Conservation (phyloP, 1,139 yeast species). For the Candida smagusa region DNA sequence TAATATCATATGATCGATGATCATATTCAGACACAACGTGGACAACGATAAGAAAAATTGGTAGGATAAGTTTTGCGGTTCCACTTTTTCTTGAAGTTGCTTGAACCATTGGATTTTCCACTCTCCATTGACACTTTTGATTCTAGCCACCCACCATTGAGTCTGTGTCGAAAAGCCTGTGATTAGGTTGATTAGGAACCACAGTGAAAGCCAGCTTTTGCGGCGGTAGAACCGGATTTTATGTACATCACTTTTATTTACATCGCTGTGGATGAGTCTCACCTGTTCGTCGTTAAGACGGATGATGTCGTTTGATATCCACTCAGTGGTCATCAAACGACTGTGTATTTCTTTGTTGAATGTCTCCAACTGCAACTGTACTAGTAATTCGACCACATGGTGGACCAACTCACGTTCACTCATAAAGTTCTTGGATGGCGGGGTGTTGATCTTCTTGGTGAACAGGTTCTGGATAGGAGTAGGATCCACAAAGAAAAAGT, state of each 20-base stretch:
- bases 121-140: conserved; percentile 56
- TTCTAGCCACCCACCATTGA: conserved; percentile 64
- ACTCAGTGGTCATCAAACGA: conserved; percentile 60
- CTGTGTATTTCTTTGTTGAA: conserved; percentile 50
- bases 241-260: conserved; percentile 18
- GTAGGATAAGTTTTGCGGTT: conserved; percentile 31
- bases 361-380: conserved; percentile 51
- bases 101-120: conserved; percentile 60
- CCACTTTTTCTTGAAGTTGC: conserved; percentile 16
- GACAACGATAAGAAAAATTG: conserved; percentile 49
- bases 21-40: conserved; percentile 52
- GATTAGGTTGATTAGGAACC: conserved; percentile 56
- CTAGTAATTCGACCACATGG: conserved; percentile 35
- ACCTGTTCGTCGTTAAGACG: conserved; percentile 40
- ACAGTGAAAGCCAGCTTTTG: conserved; percentile 68
- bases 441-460: conserved; percentile 33
- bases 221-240: conserved; percentile 50
- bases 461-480: conserved; percentile 36
- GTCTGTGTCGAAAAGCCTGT: conserved; percentile 46
- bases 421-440: conserved; percentile 21
- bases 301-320: conserved; percentile 60
- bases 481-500: conserved; percentile 43
- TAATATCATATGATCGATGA: conserved; percentile 60
- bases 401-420: conserved; percentile 32
- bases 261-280: conserved; percentile 18